Evolutionary conservation across 2,329 filamentous ascomycete species (phyloP), one percentile per base, ranked within the genome.

Genomic region (Podosphaera fusca): DNA sequence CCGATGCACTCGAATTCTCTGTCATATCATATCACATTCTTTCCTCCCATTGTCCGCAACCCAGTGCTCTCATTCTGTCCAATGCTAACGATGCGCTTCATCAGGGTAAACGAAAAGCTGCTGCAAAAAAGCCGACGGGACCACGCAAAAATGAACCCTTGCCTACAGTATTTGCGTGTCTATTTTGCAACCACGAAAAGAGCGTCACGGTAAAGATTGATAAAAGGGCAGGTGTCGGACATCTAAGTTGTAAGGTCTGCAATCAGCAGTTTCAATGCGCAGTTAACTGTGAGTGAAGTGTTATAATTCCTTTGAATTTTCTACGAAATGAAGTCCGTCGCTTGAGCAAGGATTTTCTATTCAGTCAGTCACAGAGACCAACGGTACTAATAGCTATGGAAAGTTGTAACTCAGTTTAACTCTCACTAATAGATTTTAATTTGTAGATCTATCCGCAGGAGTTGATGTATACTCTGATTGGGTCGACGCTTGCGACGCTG

Each of bases 161-260:
- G 21, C 77, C 84, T 2, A 89, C 86, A 2, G 79, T 80, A n/a
- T 98, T 98, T 70, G 87, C 89, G 58, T 98, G 92, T 69, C 81
- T 98, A 51, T 98, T 98, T 73, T 98, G 92, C 76, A 96, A 95
- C 69, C 89, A 96, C 71, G 92, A 96, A 68, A 92, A 87, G 63
- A 87, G 89, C 0, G 86, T 98, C 56, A 78, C 80, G 34, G 85
- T 95, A 63, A 92, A 94, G 70, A 77, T 98, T 55, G 88, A 98
- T 69, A 95, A 94, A 75, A 96, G 96, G 69, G 75, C 81, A 34
- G 87, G 87, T 55, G 78, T 95, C 42, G 92, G 90, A 52, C 80
- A 85, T 60, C 75, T 98, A 33, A 80, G 83, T 59, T 98, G 92
- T 74, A 94, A 90, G 69, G 80, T 95, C 56, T 98, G 92, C 70